Evolutionary conservation across 306 rosid genomes (phyloP).

Genomic region (Quercus berberidifolia): DNA sequence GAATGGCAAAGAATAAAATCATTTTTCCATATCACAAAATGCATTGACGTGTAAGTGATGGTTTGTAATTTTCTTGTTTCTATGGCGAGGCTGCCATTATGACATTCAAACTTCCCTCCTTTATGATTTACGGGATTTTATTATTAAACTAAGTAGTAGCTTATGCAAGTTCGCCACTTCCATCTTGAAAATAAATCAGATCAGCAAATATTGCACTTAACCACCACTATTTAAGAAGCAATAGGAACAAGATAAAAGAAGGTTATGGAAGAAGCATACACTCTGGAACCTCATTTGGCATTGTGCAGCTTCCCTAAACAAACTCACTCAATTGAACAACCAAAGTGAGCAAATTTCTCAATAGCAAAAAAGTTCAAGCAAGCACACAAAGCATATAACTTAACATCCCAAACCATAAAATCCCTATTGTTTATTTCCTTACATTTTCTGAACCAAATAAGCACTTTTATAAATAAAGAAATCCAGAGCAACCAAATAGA

Average conservation of each 20-base stretch:
- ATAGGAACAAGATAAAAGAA: slow-evolving; percentile 5
- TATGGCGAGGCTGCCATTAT: background rate
- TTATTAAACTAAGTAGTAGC: background rate
- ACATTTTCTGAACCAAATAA: background rate
- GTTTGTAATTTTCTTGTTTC: background rate
- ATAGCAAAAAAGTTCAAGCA: no score
- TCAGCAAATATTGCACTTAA: slow-evolving; percentile 11
- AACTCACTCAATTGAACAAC: background rate
- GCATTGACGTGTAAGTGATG: background rate
- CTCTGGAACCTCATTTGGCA: slow-evolving; percentile 37
- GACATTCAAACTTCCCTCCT: background rate
- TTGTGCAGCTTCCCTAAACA: no score
- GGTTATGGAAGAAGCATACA: slow-evolving; percentile 45
- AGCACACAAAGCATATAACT: no score
- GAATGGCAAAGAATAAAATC: background rate
- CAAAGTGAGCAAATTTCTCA: background rate
- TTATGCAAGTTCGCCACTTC: background rate
- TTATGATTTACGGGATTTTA: background rate
- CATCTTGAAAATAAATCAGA: background rate
- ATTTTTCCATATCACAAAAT: background rate
- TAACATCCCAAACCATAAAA: no score
- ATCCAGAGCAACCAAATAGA: no score
- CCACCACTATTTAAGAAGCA: slow-evolving; percentile 13
- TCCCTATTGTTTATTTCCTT: background rate
- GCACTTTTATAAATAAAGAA: background rate